These are phyloP conservation scores for Anthoceros angustus DNA, from an alignment of 225 moss, liverwort and hornwort genomes.

Conservation along the genomic window DNA sequence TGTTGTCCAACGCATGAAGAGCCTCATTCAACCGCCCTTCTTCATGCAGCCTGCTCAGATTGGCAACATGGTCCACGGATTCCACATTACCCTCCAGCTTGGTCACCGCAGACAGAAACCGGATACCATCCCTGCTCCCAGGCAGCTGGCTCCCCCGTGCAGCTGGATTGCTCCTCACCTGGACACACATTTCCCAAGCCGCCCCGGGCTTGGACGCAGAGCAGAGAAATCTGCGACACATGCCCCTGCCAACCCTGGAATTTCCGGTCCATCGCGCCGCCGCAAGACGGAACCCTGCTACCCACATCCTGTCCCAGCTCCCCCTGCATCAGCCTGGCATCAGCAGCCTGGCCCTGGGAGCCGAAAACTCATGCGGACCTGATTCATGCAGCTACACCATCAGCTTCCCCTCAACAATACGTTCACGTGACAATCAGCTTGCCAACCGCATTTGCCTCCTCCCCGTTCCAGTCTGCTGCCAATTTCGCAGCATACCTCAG, in stretches of 20 bases:
- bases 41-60: not conserved
- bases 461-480: no score
- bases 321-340: not conserved
- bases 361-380: no score
- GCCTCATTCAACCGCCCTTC: not conserved
- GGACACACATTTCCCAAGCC: not conserved
- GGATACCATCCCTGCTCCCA: not conserved
- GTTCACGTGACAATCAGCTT: no score
- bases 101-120: not conserved
- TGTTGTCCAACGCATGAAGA: not conserved
- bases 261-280: not conserved
- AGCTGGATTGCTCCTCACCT: not conserved
- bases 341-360: not conserved
- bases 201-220: not conserved
- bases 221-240: not conserved
- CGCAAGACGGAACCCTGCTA: not conserved
- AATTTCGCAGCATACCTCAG: no score
- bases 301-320: not conserved
- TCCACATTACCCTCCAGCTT: not conserved
- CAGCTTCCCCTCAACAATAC: no score
- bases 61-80: not conserved
- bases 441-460: no score
- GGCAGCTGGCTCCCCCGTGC: not conserved
- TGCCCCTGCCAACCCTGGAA: not conserved
- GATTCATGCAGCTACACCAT: no score